A percentile compares a stretch with the other conserved stretches of the same genome.
phyloP scores from a whole-genome alignment of 805 yeast genomes.

The Wickerhamomyces hampshirensis region DNA sequence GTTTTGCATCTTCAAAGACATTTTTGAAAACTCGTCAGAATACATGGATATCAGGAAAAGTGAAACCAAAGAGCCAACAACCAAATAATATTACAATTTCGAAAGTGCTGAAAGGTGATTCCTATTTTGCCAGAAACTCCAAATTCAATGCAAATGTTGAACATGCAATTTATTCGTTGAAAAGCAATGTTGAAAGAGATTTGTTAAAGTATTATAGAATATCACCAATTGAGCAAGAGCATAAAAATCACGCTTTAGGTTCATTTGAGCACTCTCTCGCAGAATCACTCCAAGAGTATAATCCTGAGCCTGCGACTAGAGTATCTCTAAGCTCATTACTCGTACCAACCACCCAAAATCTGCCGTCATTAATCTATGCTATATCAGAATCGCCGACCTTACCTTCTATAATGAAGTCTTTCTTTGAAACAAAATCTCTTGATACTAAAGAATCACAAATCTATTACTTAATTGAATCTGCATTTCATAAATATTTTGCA shows the following conservation, averaged over 20 bases:
- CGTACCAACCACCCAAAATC: not conserved
- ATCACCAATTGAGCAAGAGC: not conserved
- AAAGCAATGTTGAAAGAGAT: not conserved
- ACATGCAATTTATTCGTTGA: not conserved
- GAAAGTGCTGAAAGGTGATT: not conserved
- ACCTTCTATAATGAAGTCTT: not conserved
- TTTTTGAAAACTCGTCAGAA: not conserved
- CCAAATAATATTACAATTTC: not conserved
- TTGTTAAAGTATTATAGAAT: not conserved
- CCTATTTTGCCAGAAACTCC: not conserved
- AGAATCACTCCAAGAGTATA: not conserved
- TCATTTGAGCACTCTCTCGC: not conserved
- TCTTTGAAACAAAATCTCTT: slow-evolving; percentile 5
- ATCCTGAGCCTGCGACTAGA: not conserved
- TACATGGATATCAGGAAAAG: not conserved
- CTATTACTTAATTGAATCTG: slow-evolving; percentile 11
- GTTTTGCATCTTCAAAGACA: not conserved
- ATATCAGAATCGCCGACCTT: not conserved
- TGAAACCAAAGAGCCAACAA: not conserved
- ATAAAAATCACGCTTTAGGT: not conserved
- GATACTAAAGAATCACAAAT: slow-evolving; percentile 1
- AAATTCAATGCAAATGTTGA: not conserved
- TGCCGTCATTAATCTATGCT: not conserved
- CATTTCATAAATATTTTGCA: slow-evolving; percentile 5
- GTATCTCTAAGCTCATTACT: not conserved